Base-by-base conservation (phyloP, 2,329 filamentous ascomycete species). In the Dactylonectria estremocensis region DNA sequence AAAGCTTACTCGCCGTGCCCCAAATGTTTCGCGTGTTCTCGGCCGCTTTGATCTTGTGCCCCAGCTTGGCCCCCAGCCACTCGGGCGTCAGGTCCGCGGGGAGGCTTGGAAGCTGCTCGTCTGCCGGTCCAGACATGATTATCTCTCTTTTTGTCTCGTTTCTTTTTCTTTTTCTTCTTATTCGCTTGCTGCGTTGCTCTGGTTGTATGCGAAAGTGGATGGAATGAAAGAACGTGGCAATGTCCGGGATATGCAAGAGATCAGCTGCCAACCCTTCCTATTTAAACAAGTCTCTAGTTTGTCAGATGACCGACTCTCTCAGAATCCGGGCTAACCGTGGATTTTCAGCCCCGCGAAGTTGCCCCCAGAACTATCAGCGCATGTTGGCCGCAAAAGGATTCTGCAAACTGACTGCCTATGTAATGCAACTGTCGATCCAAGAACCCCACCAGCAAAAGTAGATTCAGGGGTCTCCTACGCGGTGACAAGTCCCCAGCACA, bases 1-100 rank as follows among this genome's bases (percentile, higher is more conserved):
- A 78, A 3, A 78, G 69, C 57, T 78, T 78, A 18, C 74, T 76
- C 1, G 74, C 76, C 5, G 76, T 78, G 20, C 74, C 76, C 73
- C 73, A 74, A 43, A 77, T 77, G 28, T 61, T 75, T 18, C 63
- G 64, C 10, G 74, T 77, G n/a, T 74, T 74, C 54, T 76, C 67
- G 37, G 65, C 54, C 1, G 72, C 72, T 37, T 70, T 71, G 49
- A 77, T 45, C 35, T 71, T 58, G 43, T 72, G 64, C 0, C 70
- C 71, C 3, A 75, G 66, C 45, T 72, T 74, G 31, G 48, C 35
- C n/a, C 70, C 65, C 9, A 77, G 67, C 76, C 76, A 77, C 35
- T 74, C 60, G 0, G 69, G 43, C 1, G 72, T 77, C 6, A 77
- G 28, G 3, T 70, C 74, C n/a, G 57, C 57, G 1, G 70, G 73